Base-by-base conservation (phyloP, 176 grass and related monocot species). In the Triticum turgidum region DNA sequence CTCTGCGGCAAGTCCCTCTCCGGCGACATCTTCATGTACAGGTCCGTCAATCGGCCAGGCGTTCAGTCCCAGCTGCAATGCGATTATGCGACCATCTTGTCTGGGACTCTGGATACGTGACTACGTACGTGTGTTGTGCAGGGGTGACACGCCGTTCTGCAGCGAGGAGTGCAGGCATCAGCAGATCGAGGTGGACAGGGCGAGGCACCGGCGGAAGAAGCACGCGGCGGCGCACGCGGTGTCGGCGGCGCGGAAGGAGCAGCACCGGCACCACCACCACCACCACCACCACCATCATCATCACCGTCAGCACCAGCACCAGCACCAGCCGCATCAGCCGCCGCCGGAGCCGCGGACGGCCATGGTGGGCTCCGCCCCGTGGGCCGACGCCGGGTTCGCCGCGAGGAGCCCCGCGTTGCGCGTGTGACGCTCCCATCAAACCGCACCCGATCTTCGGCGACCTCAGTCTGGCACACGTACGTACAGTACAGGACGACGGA, bases 101-200 rank as follows among this genome's bases (percentile, higher is more conserved):
- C 2, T 24, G 12, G 4, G 22, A 25, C 25, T 25, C 25, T 25
- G 25, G 25, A 25, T 65, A 5, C 62, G 62, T 65, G 62, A 65
- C 62, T 65, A 2, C 20, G 9, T 22, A 22, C 11, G 33, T 44
- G 14, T 29, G 8, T 54, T 37, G 8, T 63, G 85, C 91, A 98
- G 96, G 56, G 96, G 96, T 17, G 95, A 95, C 85, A 85, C 86
- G 76, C 93, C 95, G 51, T 95, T 98, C 86, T 98, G 95, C 91
- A 98, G 91, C 77, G 91, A 91, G 92, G 93, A 98, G 85, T 98
- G 95, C 85, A 92, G 95, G 87, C 78, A 88, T 83, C 81, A 94
- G 85, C 92, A 95, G 89, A 93, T 98, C 32, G 91, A 95, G 65
- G 86, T 88, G 89, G 96, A 98, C 81, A 95, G 93, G 76, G 86